Percentiles rank a stretch among this genome's conserved stretches.
Conservation (phyloP, 1,284 basidiomycete species). For the Sporisorium sorghi region DNA sequence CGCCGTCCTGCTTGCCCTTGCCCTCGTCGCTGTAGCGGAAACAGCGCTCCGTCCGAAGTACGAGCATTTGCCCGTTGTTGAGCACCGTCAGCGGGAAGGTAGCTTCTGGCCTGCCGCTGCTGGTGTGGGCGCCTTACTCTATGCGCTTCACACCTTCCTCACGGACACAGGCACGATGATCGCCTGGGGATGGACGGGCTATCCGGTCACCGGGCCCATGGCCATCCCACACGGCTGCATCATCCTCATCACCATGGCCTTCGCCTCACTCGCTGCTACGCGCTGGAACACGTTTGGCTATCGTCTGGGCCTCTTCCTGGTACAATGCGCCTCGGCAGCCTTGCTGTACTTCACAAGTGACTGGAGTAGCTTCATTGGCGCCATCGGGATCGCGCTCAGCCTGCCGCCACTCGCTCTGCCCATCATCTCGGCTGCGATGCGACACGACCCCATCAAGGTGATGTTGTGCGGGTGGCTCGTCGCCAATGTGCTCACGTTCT, state of each 20-base stretch:
- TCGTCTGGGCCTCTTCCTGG: constrained; percentile 28
- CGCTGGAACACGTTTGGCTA: constrained; percentile 38
- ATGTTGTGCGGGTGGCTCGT: constrained; percentile 59
- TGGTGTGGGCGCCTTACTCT: constrained; percentile 57
- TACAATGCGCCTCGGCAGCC: constrained; percentile 61
- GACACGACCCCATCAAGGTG: constrained; percentile 57
- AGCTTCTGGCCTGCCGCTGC: constrained; percentile 43
- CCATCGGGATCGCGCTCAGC: constrained; percentile 78
- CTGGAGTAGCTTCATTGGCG: constrained; percentile 82
- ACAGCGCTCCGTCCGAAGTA: constrained; percentile 27
- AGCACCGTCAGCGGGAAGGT: constrained; percentile 19
- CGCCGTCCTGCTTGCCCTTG: constrained; percentile 43
- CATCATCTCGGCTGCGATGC: constrained; percentile 50
- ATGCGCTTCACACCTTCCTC: constrained; percentile 77
- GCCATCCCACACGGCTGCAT: constrained; percentile 78
- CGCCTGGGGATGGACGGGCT: constrained; percentile 92
- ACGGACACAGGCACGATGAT: constrained; percentile 85
- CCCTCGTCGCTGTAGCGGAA: constrained; percentile 33
- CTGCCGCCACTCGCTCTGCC: constrained; percentile 67
- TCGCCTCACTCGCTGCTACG: constrained; percentile 71
- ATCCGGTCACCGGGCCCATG: constrained; percentile 74
- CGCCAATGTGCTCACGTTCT: constrained; percentile 56
- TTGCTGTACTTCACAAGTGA: constrained; percentile 75
- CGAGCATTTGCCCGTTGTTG: constrained; percentile 23
- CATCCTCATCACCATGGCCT: constrained; percentile 46